Evolutionary conservation across 371 early-diverging fungal species (phyloP).

Genomic region (Mucor lusitanicus): DNA sequence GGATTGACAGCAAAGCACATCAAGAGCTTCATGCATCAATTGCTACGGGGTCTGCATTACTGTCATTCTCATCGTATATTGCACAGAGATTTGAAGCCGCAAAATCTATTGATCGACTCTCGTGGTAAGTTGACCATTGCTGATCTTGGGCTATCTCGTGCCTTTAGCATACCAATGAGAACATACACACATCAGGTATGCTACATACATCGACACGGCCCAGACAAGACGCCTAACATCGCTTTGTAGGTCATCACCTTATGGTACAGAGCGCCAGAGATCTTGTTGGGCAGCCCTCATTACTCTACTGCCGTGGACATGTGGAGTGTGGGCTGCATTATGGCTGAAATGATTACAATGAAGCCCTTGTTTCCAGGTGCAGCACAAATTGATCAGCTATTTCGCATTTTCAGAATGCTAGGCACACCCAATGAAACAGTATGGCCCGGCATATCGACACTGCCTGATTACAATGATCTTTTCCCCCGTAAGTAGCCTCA

Average conservation of each 20-base stretch:
- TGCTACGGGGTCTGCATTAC: slow-evolving; percentile 80
- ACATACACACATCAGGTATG: slow-evolving; percentile 92
- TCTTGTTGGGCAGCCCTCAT: slow-evolving; percentile 86
- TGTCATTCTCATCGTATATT: slow-evolving; percentile 89
- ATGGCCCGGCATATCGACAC: slow-evolving; percentile 85
- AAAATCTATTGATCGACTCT: slow-evolving; percentile 92
- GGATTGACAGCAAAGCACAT: slow-evolving; percentile 68
- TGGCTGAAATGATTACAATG: slow-evolving; percentile 90
- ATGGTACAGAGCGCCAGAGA: slow-evolving; percentile 98
- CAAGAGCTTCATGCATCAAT: slow-evolving; percentile 92
- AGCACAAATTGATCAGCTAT: slow-evolving; percentile 24
- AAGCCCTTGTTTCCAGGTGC: slow-evolving; percentile 80
- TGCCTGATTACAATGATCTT: slow-evolving; percentile 54
- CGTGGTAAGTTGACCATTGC: slow-evolving; percentile 88
- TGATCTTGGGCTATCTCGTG: slow-evolving; percentile 94
- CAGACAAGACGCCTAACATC: too few species aligned
- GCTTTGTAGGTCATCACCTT: slow-evolving; percentile 88
- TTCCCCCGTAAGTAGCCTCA: slow-evolving; percentile 24
- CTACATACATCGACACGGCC: background rate
- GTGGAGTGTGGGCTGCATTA: slow-evolving; percentile 98
- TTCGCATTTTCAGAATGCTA: slow-evolving; percentile 50
- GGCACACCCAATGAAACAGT: slow-evolving; percentile 92
- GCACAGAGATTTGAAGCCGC: slow-evolving; percentile 94
- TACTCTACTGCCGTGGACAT: slow-evolving; percentile 96
- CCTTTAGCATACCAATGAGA: slow-evolving; percentile 88